Evolutionary conservation across 805 yeast species (phyloP), one percentile per base, ranked within the genome.

Genomic region (Candida nonsorbophila): DNA sequence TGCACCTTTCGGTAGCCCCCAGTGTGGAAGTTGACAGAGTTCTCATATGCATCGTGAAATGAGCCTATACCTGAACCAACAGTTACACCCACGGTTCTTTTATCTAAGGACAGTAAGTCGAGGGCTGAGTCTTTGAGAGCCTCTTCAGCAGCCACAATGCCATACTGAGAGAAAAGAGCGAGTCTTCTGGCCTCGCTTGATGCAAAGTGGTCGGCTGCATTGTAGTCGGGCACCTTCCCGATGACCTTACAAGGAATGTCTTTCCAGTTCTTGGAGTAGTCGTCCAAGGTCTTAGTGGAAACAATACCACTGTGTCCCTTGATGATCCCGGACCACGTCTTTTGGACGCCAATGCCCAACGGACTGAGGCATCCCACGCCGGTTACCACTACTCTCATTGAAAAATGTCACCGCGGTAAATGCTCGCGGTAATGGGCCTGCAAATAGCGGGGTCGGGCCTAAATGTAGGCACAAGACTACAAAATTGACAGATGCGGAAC

Each of bases 21-120:
- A 3, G 47, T 40, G 12, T 53, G 45, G 36, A 74, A 74, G 2
- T 66, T 62, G 9, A 74, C 66, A 2, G 85, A 55, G 42, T 80
- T 84, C 3, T 74, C 80, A 44, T 76, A 77, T 0, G 74, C 55
- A 35, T 85, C 94, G 11, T 75, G 79, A 27, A 90, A 68, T 2
- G 94, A 84, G 0, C 97, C 97, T 28, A 92, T 84, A 0, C 97
- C 95, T 1, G 95, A 79, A 1, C 97, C 98, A 6, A 90, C 73
- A n/a, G 86, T 79, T 2, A 84, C 87, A 2, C 97, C 94, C 3
- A 76, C 58, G 57, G 1, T 56, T 33, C 2, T 32, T 33, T 0
- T 78, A 27, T 39, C 37, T 5, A 28, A n/a, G 72, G 16, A 47
- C 34, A 69, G 79, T 69, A 18, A 6, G 9, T 36, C 44, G 7